These are phyloP conservation scores for Colletotrichum sp. DNA, from an alignment of 2,329 filamentous ascomycete species.

Conservation along the genomic window DNA sequence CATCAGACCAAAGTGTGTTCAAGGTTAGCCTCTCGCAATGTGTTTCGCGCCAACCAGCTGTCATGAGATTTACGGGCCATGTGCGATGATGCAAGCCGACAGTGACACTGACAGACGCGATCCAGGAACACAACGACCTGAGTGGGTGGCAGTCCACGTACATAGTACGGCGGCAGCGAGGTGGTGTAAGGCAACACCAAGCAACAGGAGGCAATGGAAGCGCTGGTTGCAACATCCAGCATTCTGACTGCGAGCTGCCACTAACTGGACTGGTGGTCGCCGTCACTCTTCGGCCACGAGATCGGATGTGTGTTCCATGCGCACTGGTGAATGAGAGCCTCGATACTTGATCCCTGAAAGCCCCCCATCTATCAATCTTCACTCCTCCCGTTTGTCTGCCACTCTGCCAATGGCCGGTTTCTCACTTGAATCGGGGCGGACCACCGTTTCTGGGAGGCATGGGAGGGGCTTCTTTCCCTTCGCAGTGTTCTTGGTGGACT, in stretches of 20 bases:
- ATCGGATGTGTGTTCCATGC: background rate
- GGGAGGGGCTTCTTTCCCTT: background rate
- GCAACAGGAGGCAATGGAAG: background rate
- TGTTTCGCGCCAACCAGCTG: background rate
- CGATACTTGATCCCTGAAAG: conserved; percentile 9
- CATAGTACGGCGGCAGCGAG: background rate
- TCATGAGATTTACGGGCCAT: background rate
- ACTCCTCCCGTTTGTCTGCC: background rate
- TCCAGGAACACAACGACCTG: background rate
- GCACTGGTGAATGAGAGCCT: background rate
- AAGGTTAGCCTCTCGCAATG: background rate
- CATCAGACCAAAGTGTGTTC: background rate
- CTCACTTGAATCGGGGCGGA: background rate
- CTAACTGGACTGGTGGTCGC: too few species aligned
- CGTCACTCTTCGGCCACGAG: background rate
- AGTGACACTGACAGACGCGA: background rate
- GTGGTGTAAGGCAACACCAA: background rate
- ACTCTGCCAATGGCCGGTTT: background rate
- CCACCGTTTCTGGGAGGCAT: background rate
- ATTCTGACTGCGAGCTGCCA: background rate
- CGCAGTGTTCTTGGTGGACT: background rate
- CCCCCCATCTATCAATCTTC: background rate
- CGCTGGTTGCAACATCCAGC: background rate
- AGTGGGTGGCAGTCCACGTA: background rate
- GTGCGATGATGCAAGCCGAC: background rate